These are phyloP conservation scores for Acanthamoeba castellanii DNA, from an alignment of 208 protist genomes.

Conservation along the genomic window DNA sequence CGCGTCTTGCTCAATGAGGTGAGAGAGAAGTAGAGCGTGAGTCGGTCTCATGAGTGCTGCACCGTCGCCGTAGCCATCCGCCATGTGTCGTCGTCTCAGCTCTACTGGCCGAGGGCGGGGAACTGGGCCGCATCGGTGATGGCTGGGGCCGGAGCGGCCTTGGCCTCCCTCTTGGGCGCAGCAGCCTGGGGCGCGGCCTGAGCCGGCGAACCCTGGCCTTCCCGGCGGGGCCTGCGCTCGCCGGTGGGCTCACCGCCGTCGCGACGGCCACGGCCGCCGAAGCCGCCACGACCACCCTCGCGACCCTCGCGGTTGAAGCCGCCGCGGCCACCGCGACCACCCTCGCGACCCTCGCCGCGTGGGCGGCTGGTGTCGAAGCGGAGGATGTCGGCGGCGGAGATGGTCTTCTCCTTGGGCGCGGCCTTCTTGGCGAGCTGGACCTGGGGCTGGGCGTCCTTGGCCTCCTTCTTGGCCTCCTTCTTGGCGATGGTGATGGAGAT, in stretches of 20 bases:
- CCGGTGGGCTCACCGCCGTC: constrained; percentile 34
- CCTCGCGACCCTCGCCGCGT: background rate
- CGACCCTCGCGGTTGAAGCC: background rate
- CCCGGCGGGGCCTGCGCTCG: constrained; percentile 25
- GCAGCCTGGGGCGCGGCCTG: background rate
- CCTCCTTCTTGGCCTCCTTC: constrained; percentile 9
- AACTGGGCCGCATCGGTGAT: background rate
- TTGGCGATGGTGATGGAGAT: background rate
- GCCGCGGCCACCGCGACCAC: background rate
- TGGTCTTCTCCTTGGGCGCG: constrained; percentile 18
- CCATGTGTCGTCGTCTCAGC: background rate
- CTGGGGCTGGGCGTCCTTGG: background rate
- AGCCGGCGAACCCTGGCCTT: constrained; percentile 2
- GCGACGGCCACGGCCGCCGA: constrained; percentile 5
- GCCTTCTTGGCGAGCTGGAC: constrained; percentile 34
- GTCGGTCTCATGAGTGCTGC: background rate
- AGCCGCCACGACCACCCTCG: background rate
- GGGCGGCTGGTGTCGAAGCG: background rate
- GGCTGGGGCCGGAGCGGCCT: background rate
- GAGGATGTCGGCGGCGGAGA: background rate
- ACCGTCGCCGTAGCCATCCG: constrained; percentile 4
- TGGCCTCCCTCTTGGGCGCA: background rate
- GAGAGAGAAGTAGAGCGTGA: background rate
- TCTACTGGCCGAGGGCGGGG: background rate
- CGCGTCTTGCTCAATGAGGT: background rate